Conservation (phyloP, 1,139 yeast genomes). For the Pichia sp. region DNA sequence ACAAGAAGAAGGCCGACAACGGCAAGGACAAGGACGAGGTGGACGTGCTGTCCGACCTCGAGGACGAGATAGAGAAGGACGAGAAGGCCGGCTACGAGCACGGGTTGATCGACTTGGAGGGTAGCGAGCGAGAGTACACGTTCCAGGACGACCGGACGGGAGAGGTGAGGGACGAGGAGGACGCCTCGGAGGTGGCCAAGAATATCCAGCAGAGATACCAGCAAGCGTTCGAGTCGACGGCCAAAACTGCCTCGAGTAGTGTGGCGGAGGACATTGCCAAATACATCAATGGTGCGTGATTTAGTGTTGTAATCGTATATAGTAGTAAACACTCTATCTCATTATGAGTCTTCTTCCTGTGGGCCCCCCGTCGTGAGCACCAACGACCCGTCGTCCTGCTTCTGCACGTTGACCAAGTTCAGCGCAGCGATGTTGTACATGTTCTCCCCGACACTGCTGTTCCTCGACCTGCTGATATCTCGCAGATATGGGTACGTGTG, state of each 20-base stretch:
- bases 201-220: slow-evolving; percentile 68
- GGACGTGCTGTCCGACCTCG: slow-evolving; percentile 39
- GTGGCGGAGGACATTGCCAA: slow-evolving; percentile 71
- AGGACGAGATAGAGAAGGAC: slow-evolving; percentile 41
- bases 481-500: slow-evolving; percentile 23
- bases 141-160: slow-evolving; percentile 66
- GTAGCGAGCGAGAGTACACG: slow-evolving; percentile 62
- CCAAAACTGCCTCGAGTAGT: slow-evolving; percentile 56
- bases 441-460: slow-evolving; percentile 14
- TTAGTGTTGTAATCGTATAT: background rate
- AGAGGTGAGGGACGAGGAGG: slow-evolving; percentile 44
- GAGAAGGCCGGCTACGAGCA: slow-evolving; percentile 37
- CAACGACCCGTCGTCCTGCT: slow-evolving; percentile 16
- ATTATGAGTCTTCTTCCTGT: background rate
- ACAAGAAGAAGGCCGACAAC: slow-evolving; percentile 30
- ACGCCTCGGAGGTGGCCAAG: slow-evolving; percentile 29
- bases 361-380: background rate
- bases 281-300: slow-evolving; percentile 40
- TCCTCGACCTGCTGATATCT: slow-evolving; percentile 11
- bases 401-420: slow-evolving; percentile 25
- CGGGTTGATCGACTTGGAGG: slow-evolving; percentile 55
- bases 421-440: slow-evolving; percentile 22
- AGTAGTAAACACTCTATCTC: background rate
- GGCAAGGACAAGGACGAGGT: slow-evolving; percentile 37
- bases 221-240: slow-evolving; percentile 62